These are phyloP conservation scores for Malus hybrid DNA, from an alignment of 331 rosid genomes.

Conservation along the genomic window DNA sequence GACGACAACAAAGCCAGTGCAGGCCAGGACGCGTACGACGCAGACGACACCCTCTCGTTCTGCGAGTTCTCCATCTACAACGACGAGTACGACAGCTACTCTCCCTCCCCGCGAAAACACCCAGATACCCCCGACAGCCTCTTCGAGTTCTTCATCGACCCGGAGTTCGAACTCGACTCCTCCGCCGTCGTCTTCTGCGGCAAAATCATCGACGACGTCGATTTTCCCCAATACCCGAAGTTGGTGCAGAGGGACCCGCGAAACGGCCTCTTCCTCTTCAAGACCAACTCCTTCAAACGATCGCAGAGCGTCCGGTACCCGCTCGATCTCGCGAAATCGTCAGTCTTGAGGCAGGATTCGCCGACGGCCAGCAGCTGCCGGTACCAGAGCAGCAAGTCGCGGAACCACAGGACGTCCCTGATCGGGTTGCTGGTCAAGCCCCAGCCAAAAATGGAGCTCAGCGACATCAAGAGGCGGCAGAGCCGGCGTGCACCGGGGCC, in stretches of 20 bases:
- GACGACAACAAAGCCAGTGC: background rate
- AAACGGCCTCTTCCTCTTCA: slow-evolving; percentile 3
- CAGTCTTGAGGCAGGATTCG: background rate
- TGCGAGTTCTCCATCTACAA: slow-evolving; percentile 1
- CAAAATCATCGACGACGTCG: background rate
- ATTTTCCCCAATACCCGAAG: background rate
- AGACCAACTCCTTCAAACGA: slow-evolving; percentile 10
- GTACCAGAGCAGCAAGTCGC: background rate
- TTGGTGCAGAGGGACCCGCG: background rate
- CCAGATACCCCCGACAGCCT: background rate
- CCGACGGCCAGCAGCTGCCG: background rate
- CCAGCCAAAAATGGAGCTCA: slow-evolving; percentile 15
- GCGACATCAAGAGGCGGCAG: slow-evolving; percentile 18
- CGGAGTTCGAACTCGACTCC: background rate
- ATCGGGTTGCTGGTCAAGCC: slow-evolving; percentile 7
- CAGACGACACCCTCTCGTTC: slow-evolving; percentile 15
- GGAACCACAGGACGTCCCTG: slow-evolving; percentile 1
- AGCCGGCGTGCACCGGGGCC: background rate
- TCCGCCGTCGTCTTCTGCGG: slow-evolving; percentile 10
- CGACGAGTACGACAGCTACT: background rate
- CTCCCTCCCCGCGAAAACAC: background rate
- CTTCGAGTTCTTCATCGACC: slow-evolving; percentile 13
- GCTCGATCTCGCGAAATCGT: background rate
- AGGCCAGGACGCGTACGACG: background rate
- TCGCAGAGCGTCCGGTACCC: background rate